phyloP scores from a whole-genome alignment of 2,329 filamentous ascomycete species.

The Macrophomina pseudophaseolina region DNA sequence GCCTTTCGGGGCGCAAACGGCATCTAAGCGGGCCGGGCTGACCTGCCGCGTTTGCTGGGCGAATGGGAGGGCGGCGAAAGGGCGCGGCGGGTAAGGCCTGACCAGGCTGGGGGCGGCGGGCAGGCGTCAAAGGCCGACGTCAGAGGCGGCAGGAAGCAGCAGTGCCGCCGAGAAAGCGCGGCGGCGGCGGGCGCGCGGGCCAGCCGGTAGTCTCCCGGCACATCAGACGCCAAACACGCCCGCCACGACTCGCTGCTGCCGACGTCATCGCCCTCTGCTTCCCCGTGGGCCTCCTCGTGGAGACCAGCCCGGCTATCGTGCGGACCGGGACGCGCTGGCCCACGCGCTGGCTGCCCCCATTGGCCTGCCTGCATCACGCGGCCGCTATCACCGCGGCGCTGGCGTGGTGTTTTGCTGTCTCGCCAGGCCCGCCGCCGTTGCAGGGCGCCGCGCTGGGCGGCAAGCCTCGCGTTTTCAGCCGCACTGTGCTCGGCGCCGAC shows the following conservation, averaged over 20 bases:
- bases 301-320: background rate
- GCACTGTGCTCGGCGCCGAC: background rate
- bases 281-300: background rate
- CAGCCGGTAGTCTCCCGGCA: slow-evolving; percentile 2
- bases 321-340: slow-evolving; percentile 13
- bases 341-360: background rate
- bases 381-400: background rate
- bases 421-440: background rate
- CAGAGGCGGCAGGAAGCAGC: background rate
- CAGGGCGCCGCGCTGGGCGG: too few species aligned
- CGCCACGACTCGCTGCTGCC: background rate
- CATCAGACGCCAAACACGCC: slow-evolving; percentile 1
- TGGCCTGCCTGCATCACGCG: slow-evolving; percentile 2
- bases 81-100: background rate
- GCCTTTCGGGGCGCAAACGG: background rate
- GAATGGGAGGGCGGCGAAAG: background rate
- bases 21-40: slow-evolving; percentile 3
- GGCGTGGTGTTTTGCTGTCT: background rate
- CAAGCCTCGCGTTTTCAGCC: slow-evolving; percentile 17
- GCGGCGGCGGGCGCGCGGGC: background rate
- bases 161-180: background rate
- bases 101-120: too few species aligned
- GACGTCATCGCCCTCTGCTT: slow-evolving; percentile 6
- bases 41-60: background rate
- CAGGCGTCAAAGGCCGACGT: slow-evolving; percentile 16